phyloP scores from a whole-genome alignment of 2,329 filamentous ascomycete species.

The Fusarium subtropicale region DNA sequence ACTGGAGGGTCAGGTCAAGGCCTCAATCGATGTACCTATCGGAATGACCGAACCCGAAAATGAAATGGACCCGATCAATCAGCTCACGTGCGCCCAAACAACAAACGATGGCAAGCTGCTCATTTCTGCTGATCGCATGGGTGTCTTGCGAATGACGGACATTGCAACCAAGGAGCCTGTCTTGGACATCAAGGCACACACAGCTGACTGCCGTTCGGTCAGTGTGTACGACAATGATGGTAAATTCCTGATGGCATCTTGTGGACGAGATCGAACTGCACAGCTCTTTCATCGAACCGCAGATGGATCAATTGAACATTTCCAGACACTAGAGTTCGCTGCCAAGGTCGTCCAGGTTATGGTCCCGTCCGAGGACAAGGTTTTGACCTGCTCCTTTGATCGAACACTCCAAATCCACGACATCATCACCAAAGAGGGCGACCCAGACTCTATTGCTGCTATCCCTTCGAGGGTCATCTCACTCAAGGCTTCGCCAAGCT shows the following conservation, averaged over 20 bases:
- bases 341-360: conserved; percentile 82
- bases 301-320: conserved; percentile 73
- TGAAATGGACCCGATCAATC: conserved; percentile 67
- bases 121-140: conserved; percentile 86
- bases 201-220: conserved; percentile 85
- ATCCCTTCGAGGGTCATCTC: conserved; percentile 81
- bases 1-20: conserved; percentile 74
- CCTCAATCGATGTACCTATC: conserved; percentile 73
- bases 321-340: conserved; percentile 94
- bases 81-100: conserved; percentile 69
- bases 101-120: conserved; percentile 73
- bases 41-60: conserved; percentile 68
- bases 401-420: conserved; percentile 88
- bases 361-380: conserved; percentile 77
- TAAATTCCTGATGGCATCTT: conserved; percentile 79
- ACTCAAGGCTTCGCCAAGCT: conserved; percentile 86
- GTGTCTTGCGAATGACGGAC: conserved; percentile 80
- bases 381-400: conserved; percentile 90
- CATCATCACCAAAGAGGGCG: conserved; percentile 74
- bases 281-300: conserved; percentile 81
- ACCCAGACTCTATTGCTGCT: conserved; percentile 76
- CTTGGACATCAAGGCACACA: conserved; percentile 85
- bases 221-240: conserved; percentile 73
- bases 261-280: conserved; percentile 88
- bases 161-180: conserved; percentile 69